Base-by-base conservation (phyloP, 129 eudicot species). In the Lonicera japonica region DNA sequence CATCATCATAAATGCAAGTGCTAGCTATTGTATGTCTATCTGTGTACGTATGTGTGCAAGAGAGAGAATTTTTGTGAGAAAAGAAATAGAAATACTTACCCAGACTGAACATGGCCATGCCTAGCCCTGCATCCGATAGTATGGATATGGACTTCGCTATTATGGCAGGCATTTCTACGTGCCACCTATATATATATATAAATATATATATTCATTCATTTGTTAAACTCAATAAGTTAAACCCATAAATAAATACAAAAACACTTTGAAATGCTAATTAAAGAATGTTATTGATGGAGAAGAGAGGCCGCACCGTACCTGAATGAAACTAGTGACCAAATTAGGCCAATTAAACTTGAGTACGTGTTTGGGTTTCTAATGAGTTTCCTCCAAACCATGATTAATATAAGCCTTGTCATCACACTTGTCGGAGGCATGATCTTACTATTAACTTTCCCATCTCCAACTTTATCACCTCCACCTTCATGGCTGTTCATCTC, bases 391-490 rank as follows among this genome's bases (percentile, higher is more conserved):
- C 97, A 84, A 38, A 91, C 97, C 97, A 91, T 87, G 46, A 87
- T 87, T 66, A 91, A 45, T 20, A 91, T 91, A n/a, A 90, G 94
- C 81, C 95, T 83, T 25, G 97, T 90, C 95, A 86, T 90, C 0
- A 90, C 97, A 66, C 97, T 87, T 19, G 97, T 79, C 22, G 97
- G 95, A 15, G 95, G 94, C 97, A 91, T 77, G n/a, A 74, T 75
- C 53, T 79, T 81, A n/a, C n/a, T n/a, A 16, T 52, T 79, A 45
- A 17, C 48, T 54, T 78, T 78, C 36, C 41, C 56, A 9, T 69
- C 79, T 58, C 75, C 79, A 40, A 17, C 62, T 75, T 38, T 73
- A 13, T 48, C 75, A 50, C 61, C 74, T 40, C 62, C 74, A 38
- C 63, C 73, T 47, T 79, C 78, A 25, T 61, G 58, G 3, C 78